A percentile compares a stretch with the other conserved stretches of the same genome.
These are phyloP conservation scores for Colletotrichum sansevieriae DNA, from an alignment of 2,329 filamentous ascomycete species.

Conservation along the genomic window DNA sequence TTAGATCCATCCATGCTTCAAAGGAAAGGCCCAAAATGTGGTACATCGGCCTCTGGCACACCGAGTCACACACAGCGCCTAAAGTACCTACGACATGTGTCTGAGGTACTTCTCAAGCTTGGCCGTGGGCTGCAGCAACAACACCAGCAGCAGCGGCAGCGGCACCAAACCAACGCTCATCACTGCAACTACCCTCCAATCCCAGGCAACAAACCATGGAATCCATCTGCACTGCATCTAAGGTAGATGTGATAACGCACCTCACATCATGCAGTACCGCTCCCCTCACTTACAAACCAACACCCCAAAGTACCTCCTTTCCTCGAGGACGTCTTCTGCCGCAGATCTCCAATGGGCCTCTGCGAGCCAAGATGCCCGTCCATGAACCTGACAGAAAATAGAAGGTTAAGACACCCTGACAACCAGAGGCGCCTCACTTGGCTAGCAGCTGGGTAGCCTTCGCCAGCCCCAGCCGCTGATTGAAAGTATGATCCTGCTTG, in stretches of 20 bases:
- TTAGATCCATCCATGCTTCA: neutral
- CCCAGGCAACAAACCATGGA: conserved; percentile 1
- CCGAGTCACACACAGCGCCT: conserved; percentile 11
- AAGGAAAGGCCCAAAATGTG: neutral
- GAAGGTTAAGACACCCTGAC: conserved; percentile 1
- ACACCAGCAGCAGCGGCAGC: conserved; percentile 4
- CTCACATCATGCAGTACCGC: conserved; percentile 30
- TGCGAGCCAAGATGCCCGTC: neutral
- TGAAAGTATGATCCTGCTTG: neutral
- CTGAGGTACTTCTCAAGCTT: neutral
- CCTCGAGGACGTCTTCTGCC: neutral
- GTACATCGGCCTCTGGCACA: neutral
- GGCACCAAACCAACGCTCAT: conserved; percentile 1
- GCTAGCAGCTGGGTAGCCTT: too few relatives aligned
- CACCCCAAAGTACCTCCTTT: conserved; percentile 16
- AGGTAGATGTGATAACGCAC: conserved; percentile 35
- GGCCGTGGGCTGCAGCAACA: neutral
- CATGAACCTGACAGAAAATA: too few relatives aligned
- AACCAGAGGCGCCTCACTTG: too few relatives aligned
- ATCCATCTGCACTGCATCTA: conserved; percentile 30
- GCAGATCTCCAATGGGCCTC: neutral
- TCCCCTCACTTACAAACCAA: conserved; percentile 31
- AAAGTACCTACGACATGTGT: neutral
- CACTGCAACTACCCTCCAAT: conserved; percentile 1
- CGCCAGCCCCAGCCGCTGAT: neutral